Base-by-base conservation (phyloP, 352 stramenopile species). In the Phytophthora macrochlamydospora region DNA sequence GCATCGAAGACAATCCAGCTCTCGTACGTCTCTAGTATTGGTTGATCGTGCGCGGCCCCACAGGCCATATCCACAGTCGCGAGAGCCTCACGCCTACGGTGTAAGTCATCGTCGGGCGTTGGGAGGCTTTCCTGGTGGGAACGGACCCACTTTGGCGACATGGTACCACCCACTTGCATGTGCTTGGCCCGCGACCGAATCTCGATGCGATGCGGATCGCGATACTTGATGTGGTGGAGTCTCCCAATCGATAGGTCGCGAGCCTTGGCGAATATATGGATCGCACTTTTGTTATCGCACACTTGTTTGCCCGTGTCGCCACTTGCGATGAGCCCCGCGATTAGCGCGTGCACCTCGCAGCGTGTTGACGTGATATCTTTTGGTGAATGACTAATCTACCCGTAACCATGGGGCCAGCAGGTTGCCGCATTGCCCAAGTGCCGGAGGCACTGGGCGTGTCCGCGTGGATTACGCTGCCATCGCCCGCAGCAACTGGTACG, bases 261-360 rank as follows among this genome's bases (percentile, higher is more conserved):
- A 5, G 52, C 52, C 28, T 49, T 59, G 4, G 5, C 4, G 18
- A 54, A 49, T 5, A 62, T 55, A 2, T 24, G 11, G 7, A 63
- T 56, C 12, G 56, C 28, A 56, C 45, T 51, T 51, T 56, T 40
- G 29, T 63, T 63, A 18, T 63, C 56, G 24, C 44, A 63, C 2
- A 63, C 14, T 24, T 56, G 56, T 13, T 43, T 35, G 11, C 56
- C 56, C 3, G 2, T 12, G 13, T 56, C 45, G 3, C 56, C 46
- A 45, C 5, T 18, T 4, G 33, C 24, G 3, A 33, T 32, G 18
- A 57, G 7, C 6, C 57, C 48, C 4, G 57, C 57, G 3, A 64
- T 13, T 1, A 64, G 37, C 8, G 57, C 48, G 11, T 64, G 29
- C 2, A 49, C 6, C 57, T 57, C 57, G 43, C 46, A 64, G 32